phyloP scores from a whole-genome alignment of 1,139 yeast species.

The Arxiozyma slooffiae region DNA sequence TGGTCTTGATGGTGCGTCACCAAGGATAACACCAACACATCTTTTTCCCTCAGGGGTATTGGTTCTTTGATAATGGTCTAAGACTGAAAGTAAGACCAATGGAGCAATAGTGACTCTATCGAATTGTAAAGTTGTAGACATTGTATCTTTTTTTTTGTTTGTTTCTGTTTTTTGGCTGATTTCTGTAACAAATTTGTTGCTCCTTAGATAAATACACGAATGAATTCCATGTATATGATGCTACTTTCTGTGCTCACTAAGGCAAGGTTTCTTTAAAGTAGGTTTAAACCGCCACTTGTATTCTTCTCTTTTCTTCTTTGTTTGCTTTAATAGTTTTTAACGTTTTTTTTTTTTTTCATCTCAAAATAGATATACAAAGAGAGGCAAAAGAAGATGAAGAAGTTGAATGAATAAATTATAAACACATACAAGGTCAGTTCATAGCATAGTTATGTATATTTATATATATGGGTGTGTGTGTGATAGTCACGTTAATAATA shows the following conservation, averaged over 20 bases:
- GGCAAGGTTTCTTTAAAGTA: too few species aligned
- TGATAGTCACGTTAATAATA: background rate
- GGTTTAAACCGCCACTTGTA: too few species aligned
- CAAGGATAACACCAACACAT: conserved; percentile 89
- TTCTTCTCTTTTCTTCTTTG: too few species aligned
- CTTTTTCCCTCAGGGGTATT: conserved; percentile 65
- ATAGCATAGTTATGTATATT: too few species aligned
- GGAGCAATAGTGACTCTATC: conserved; percentile 90
- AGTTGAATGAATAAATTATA: too few species aligned
- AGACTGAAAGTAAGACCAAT: conserved; percentile 82
- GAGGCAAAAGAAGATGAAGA: too few species aligned
- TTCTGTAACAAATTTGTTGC: background rate
- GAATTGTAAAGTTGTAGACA: conserved; percentile 25
- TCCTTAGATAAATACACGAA: background rate
- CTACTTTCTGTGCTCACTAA: too few species aligned
- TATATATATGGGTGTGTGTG: too few species aligned
- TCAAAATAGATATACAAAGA: too few species aligned
- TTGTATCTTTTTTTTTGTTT: background rate
- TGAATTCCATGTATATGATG: background rate
- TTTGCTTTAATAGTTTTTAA: too few species aligned
- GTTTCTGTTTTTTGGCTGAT: background rate
- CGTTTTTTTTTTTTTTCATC: too few species aligned
- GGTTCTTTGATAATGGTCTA: conserved; percentile 86
- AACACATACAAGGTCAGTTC: too few species aligned
- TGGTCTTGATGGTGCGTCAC: conserved; percentile 38